Conservation (phyloP, 139 green algal species). For the Volvox reticuliferus region DNA sequence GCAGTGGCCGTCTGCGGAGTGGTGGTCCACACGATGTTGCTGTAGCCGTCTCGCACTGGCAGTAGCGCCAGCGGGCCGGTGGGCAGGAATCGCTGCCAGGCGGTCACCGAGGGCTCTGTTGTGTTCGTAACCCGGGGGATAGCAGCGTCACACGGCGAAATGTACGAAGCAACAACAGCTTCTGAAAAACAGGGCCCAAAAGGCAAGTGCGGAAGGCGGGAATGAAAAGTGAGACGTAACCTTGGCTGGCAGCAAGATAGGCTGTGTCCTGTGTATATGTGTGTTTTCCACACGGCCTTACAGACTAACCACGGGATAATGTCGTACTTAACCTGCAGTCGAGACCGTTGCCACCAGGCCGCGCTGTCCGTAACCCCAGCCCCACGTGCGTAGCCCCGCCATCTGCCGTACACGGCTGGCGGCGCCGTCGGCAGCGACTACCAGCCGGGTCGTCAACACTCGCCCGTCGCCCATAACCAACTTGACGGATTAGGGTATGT, state of each 20-base stretch:
- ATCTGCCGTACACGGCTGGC: conserved; percentile 67
- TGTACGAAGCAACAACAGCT: no score
- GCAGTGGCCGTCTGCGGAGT: conserved; percentile 64
- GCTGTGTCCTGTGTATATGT: no score
- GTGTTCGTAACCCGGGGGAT: no score
- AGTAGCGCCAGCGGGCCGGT: conserved; percentile 87
- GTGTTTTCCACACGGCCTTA: no score
- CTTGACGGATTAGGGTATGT: not conserved
- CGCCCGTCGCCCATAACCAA: conserved; percentile 51
- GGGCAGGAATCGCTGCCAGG: conserved; percentile 89
- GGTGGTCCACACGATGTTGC: conserved; percentile 87
- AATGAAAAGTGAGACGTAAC: no score
- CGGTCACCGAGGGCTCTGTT: conserved; percentile 56
- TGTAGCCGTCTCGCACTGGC: conserved; percentile 75
- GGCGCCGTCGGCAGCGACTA: conserved; percentile 87
- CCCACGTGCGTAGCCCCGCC: conserved; percentile 68
- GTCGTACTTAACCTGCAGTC: conserved; percentile 39
- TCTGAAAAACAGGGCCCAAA: no score
- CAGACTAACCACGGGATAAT: not conserved
- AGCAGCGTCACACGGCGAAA: no score
- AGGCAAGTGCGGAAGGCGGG: no score
- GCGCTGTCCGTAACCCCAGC: conserved; percentile 72
- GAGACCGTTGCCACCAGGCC: conserved; percentile 78
- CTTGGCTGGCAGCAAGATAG: no score
- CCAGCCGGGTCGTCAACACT: conserved; percentile 53